These are phyloP conservation scores for Beauveria bassiana DNA, from an alignment of 2,329 filamentous ascomycete genomes.

Conservation along the genomic window DNA sequence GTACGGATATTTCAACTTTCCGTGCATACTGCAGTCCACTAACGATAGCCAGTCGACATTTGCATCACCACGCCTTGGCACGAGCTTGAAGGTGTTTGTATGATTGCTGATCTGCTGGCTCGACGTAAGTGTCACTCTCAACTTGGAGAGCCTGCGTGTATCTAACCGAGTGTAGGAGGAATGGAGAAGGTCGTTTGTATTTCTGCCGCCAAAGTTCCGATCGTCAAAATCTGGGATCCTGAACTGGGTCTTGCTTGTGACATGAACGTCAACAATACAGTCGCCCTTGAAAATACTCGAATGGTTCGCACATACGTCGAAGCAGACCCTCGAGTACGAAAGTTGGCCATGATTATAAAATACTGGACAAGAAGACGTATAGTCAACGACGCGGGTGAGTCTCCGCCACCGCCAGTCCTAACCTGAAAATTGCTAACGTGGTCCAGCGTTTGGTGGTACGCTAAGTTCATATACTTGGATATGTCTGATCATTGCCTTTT, in stretches of 20 bases:
- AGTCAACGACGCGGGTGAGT: slow-evolving; percentile 90
- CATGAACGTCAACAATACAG: slow-evolving; percentile 97
- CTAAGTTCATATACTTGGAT: slow-evolving; percentile 99
- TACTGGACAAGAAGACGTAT: slow-evolving; percentile 92
- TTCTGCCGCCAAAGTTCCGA: slow-evolving; percentile 89
- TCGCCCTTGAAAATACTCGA: slow-evolving; percentile 90
- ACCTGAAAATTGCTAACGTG: slow-evolving; percentile 15
- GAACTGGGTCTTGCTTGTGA: slow-evolving; percentile 84
- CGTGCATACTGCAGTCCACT: slow-evolving; percentile 21
- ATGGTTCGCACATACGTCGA: slow-evolving; percentile 98
- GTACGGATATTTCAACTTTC: slow-evolving; percentile 36
- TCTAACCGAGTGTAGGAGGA: slow-evolving; percentile 59
- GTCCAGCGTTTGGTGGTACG: slow-evolving; percentile 77
- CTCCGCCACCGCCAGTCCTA: not conserved
- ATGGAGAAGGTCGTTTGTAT: slow-evolving; percentile 97
- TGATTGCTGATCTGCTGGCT: slow-evolving; percentile 77
- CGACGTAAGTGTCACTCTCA: slow-evolving; percentile 56
- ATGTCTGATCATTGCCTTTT: slow-evolving; percentile 92
- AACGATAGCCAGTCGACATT: slow-evolving; percentile 66
- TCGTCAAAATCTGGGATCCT: slow-evolving; percentile 98
- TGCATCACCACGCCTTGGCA: slow-evolving; percentile 92
- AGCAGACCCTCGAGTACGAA: slow-evolving; percentile 82
- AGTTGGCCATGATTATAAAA: slow-evolving; percentile 93
- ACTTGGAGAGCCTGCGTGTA: not conserved
- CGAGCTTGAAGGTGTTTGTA: slow-evolving; percentile 81